Percentiles rank a stretch among this genome's conserved stretches.
These are phyloP conservation scores for Cladosporium sp. DNA, from an alignment of 2,329 filamentous ascomycete species.

Conservation along the genomic window DNA sequence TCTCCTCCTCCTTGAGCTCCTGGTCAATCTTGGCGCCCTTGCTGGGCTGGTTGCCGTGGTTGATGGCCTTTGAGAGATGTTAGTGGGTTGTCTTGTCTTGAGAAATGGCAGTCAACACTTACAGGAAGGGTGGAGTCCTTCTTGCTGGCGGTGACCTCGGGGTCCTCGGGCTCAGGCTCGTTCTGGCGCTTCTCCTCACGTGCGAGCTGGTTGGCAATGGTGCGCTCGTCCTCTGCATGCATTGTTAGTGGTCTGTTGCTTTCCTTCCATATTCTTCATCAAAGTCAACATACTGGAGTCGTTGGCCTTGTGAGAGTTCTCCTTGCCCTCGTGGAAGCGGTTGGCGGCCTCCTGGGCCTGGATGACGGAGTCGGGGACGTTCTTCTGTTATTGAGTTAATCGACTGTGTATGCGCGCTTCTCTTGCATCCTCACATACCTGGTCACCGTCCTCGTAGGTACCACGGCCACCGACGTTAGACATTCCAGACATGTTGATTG, in stretches of 20 bases:
- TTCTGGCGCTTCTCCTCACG: slow-evolving; percentile 54
- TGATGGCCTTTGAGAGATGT: slow-evolving; percentile 40
- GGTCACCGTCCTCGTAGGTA: slow-evolving; percentile 73
- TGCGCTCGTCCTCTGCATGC: slow-evolving; percentile 60
- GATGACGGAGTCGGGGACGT: slow-evolving; percentile 40
- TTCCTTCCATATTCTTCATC: background rate
- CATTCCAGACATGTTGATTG: slow-evolving; percentile 50
- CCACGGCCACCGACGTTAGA: slow-evolving; percentile 58
- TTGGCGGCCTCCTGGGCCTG: slow-evolving; percentile 45
- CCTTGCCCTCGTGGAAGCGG: slow-evolving; percentile 67
- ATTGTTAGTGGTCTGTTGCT: background rate
- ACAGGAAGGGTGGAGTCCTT: slow-evolving; percentile 54
- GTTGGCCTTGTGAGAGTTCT: slow-evolving; percentile 61
- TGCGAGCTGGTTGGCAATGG: slow-evolving; percentile 66
- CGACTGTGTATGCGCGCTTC: background rate
- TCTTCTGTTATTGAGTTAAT: slow-evolving; percentile 41
- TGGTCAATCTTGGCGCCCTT: slow-evolving; percentile 69
- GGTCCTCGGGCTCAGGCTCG: slow-evolving; percentile 29
- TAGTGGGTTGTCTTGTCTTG: slow-evolving; percentile 26
- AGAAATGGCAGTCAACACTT: slow-evolving; percentile 16
- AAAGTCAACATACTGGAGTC: slow-evolving; percentile 61
- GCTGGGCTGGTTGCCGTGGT: slow-evolving; percentile 69
- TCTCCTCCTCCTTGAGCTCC: slow-evolving; percentile 62
- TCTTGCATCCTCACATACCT: slow-evolving; percentile 36
- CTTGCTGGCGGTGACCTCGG: slow-evolving; percentile 42